These are phyloP conservation scores for Saccharomyces hybrid DNA, from an alignment of 1,139 yeast species.

Conservation along the genomic window DNA sequence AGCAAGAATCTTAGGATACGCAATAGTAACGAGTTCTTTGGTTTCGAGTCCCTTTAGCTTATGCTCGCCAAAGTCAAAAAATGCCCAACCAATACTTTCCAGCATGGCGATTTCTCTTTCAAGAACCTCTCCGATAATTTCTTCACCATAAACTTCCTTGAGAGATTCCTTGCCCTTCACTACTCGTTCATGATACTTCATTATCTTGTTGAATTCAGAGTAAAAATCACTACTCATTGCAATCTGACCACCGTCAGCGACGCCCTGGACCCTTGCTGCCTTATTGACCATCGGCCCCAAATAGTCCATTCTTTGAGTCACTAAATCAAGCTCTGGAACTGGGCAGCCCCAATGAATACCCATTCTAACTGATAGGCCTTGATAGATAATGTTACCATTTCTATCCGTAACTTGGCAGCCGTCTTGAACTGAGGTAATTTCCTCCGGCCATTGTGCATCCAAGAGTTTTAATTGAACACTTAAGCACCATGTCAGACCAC, in stretches of 20 bases:
- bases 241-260: conserved; percentile 98
- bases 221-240: conserved; percentile 77
- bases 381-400: conserved; percentile 54
- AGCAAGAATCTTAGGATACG: conserved; percentile 60
- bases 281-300: conserved; percentile 98
- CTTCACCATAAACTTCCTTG: conserved; percentile 59
- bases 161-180: conserved; percentile 35
- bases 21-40: conserved; percentile 77
- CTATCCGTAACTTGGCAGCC: conserved; percentile 75
- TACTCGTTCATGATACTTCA: conserved; percentile 43
- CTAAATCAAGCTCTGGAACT: conserved; percentile 89
- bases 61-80: conserved; percentile 72
- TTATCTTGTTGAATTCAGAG: conserved; percentile 58
- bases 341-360: conserved; percentile 98
- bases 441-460: conserved; percentile 93
- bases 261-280: conserved; percentile 86
- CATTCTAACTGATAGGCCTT: conserved; percentile 94
- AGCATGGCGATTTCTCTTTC: conserved; percentile 62
- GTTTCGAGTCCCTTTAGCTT: conserved; percentile 92
- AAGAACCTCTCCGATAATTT: conserved; percentile 53
- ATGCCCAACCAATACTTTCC: conserved; percentile 63
- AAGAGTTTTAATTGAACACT: conserved; percentile 80
- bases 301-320: conserved; percentile 95
- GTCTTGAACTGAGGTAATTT: conserved; percentile 75
- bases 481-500: conserved; percentile 91